Evolutionary conservation across 495 filamentous ascomycete genomes (phyloP).

Genomic region (Neurospora intermedia): DNA sequence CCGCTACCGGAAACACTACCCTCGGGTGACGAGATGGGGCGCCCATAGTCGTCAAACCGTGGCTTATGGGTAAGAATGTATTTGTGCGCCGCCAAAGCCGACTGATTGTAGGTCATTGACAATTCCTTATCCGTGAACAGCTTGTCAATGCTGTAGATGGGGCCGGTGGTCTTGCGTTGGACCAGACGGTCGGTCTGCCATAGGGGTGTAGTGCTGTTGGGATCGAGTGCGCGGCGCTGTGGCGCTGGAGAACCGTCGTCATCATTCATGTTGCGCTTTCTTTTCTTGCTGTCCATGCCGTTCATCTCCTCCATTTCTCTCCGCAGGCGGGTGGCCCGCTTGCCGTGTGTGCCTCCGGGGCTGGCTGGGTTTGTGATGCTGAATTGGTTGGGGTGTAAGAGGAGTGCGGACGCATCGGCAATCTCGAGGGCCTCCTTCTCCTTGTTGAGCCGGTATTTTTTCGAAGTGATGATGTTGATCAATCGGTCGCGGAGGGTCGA

Average conservation of each 20-base stretch:
- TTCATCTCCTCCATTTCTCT: slow-evolving; percentile 70
- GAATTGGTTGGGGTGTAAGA: slow-evolving; percentile 89
- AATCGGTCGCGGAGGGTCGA: slow-evolving; percentile 75
- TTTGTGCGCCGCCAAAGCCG: slow-evolving; percentile 52
- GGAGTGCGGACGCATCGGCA: slow-evolving; percentile 73
- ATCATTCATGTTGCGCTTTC: slow-evolving; percentile 69
- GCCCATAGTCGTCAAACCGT: slow-evolving; percentile 35
- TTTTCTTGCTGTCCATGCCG: slow-evolving; percentile 57
- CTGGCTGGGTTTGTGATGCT: slow-evolving; percentile 69
- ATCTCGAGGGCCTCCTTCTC: slow-evolving; percentile 88
- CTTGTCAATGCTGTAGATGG: slow-evolving; percentile 70
- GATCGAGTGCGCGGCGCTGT: slow-evolving; percentile 33
- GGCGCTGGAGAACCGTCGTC: slow-evolving; percentile 63
- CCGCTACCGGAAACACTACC: slow-evolving; percentile 43
- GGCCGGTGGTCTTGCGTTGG: slow-evolving; percentile 35
- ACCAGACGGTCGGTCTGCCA: slow-evolving; percentile 40
- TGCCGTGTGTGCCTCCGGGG: slow-evolving; percentile 69
- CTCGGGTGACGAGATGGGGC: slow-evolving; percentile 34
- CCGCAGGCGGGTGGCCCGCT: slow-evolving; percentile 72
- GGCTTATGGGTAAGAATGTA: slow-evolving; percentile 43
- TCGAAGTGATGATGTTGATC: slow-evolving; percentile 61
- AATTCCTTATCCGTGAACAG: slow-evolving; percentile 94
- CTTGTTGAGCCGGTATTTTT: slow-evolving; percentile 63
- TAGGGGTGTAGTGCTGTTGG: slow-evolving; percentile 42
- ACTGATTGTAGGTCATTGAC: slow-evolving; percentile 57